These are phyloP conservation scores for Glaciozyma martinii DNA, from an alignment of 768 basidiomycete species.

Conservation along the genomic window DNA sequence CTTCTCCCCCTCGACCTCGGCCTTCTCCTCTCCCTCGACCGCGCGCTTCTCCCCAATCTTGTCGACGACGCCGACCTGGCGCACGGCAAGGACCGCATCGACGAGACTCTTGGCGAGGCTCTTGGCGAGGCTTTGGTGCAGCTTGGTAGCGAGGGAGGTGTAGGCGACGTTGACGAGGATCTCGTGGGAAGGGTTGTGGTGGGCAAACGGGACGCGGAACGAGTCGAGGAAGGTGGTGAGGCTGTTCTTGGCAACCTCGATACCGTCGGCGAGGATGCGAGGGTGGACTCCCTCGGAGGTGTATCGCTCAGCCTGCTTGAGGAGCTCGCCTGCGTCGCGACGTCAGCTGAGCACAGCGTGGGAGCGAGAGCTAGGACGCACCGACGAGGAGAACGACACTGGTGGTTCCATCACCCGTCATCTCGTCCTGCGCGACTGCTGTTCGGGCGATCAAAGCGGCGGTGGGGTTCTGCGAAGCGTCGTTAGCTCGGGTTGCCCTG, in stretches of 20 bases:
- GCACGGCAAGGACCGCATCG: slow-evolving; percentile 85
- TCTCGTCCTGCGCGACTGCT: slow-evolving; percentile 96
- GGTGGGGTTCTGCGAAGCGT: slow-evolving; percentile 61
- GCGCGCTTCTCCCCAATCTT: slow-evolving; percentile 47
- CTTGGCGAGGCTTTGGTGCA: slow-evolving; percentile 69
- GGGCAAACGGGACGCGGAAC: slow-evolving; percentile 65
- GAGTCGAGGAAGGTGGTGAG: slow-evolving; percentile 65
- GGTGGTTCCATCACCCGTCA: slow-evolving; percentile 98
- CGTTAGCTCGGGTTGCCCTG: too few relatives aligned
- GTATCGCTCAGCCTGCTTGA: slow-evolving; percentile 96
- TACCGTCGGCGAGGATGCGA: slow-evolving; percentile 86
- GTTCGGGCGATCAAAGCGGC: slow-evolving; percentile 98
- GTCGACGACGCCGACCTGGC: slow-evolving; percentile 51
- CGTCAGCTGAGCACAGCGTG: too few relatives aligned
- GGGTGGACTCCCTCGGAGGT: slow-evolving; percentile 98
- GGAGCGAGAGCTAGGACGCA: slow-evolving; percentile 47
- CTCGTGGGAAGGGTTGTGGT: slow-evolving; percentile 61
- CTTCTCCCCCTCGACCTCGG: slow-evolving; percentile 10
- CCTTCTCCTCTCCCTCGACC: slow-evolving; percentile 51
- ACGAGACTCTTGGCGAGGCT: slow-evolving; percentile 85
- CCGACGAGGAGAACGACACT: slow-evolving; percentile 89
- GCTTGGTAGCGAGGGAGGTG: slow-evolving; percentile 92
- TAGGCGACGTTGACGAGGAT: slow-evolving; percentile 86
- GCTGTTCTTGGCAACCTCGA: slow-evolving; percentile 92
- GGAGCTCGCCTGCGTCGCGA: slow-evolving; percentile 42